Evolutionary conservation across 495 filamentous ascomycete genomes (phyloP).

Genomic region (Penicillium nucicola): DNA sequence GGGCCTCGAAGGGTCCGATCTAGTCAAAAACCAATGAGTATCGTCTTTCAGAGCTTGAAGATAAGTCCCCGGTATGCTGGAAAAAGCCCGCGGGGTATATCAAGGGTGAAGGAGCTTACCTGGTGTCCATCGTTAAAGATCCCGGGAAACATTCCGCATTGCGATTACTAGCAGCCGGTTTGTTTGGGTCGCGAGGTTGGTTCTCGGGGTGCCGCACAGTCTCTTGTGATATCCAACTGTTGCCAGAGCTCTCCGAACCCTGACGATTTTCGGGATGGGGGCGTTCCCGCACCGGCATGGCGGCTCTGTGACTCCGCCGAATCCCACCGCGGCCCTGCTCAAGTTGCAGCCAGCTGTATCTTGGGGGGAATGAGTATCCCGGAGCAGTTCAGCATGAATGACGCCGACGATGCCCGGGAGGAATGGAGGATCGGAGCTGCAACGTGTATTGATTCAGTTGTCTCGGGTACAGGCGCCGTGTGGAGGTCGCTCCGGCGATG

Average conservation of each 20-base stretch:
- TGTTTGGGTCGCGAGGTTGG: constrained; percentile 16
- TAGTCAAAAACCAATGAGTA: constrained; percentile 10
- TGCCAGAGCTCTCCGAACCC: constrained; percentile 44
- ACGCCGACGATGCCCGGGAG: constrained; percentile 3
- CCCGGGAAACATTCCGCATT: constrained; percentile 28
- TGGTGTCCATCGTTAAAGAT: constrained; percentile 26
- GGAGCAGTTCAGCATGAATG: constrained; percentile 24
- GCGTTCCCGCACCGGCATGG: constrained; percentile 35
- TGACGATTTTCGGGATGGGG: constrained; percentile 35
- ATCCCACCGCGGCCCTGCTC: constrained; percentile 17
- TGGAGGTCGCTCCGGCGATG: constrained; percentile 15
- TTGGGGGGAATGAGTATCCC: constrained; percentile 3
- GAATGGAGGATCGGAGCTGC: constrained; percentile 6
- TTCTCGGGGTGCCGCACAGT: constrained; percentile 37
- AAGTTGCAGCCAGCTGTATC: constrained; percentile 21
- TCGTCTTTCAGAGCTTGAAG: not conserved
- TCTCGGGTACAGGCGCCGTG: constrained; percentile 14
- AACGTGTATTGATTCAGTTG: constrained; percentile 9
- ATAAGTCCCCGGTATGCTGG: not conserved
- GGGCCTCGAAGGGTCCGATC: constrained; percentile 22
- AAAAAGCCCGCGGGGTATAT: not conserved
- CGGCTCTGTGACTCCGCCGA: constrained; percentile 17
- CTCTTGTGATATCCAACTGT: constrained; percentile 44
- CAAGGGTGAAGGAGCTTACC: constrained; percentile 30
- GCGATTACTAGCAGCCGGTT: constrained; percentile 26